A percentile compares a stretch with the other conserved stretches of the same genome.
Evolutionary conservation across 225 moss, liverwort and hornwort genomes (phyloP).

Genomic region (Bryum argenteum): DNA sequence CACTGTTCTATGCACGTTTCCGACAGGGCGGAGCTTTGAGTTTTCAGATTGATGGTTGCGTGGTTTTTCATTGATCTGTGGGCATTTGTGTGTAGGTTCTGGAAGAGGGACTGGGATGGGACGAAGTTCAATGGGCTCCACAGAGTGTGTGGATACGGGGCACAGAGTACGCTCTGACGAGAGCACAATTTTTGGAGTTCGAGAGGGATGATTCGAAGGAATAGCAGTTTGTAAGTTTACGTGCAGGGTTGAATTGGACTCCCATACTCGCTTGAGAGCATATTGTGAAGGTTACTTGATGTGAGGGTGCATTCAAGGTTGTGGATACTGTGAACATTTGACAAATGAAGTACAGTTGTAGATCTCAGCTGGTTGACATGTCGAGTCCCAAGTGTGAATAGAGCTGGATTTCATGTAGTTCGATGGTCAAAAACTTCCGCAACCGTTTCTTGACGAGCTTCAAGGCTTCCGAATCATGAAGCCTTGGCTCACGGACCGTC

Average conservation of each 20-base stretch:
- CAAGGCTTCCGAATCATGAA: too few species aligned
- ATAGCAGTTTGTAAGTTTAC: conserved; percentile 17
- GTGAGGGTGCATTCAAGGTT: not conserved
- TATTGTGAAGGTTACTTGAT: not conserved
- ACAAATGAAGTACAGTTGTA: not conserved
- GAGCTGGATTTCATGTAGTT: too few species aligned
- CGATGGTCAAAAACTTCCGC: too few species aligned
- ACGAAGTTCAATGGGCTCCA: conserved; percentile 90
- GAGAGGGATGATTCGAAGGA: conserved; percentile 35
- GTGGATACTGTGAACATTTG: not conserved
- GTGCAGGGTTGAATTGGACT: conserved; percentile 15
- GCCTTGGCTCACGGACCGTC: too few species aligned
- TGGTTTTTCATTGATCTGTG: not conserved
- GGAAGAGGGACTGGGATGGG: conserved; percentile 77
- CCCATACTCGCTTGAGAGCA: not conserved
- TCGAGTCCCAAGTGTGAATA: too few species aligned
- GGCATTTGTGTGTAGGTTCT: conserved; percentile 54
- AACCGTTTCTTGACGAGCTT: too few species aligned
- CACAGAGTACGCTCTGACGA: conserved; percentile 75
- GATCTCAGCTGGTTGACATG: too few species aligned
- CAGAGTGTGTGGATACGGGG: conserved; percentile 81
- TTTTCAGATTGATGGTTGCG: too few species aligned
- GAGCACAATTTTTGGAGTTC: conserved; percentile 67
- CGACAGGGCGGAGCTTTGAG: not conserved
- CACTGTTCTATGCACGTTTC: too few species aligned